Base-by-base conservation (phyloP, 257 asterid genomes). In the Thymus mandschuricus region DNA sequence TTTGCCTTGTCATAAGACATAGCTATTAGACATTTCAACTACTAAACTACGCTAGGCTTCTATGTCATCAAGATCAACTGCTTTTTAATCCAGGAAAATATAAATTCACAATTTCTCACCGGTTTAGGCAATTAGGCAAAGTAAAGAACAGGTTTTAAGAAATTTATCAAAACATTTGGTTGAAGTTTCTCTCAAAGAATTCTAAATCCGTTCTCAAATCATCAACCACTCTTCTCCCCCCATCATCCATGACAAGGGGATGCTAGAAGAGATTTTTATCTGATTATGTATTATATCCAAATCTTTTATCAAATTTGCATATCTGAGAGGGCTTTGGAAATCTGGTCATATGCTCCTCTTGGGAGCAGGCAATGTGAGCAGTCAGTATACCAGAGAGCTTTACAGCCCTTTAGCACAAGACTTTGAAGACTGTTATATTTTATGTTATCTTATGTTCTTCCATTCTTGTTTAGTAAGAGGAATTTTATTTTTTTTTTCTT, bases 21-120 rank as follows among this genome's bases (percentile, higher is more conserved):
- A 44, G 52, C 33, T 44, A 33, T 31, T 1, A 28, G 3, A 10
- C 21, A 55, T 54, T 74, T 73, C 68, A 71, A 56, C 76, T 38
- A 64, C 21, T 41, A 34, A 44, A 10, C 34, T 58, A 49, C 29
- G 21, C 61, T 45, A 10, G 33, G 9, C 55, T 33, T 34, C 27
- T 44, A 57, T 13, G 69, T 58, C 61, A 34, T 69, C 60, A 12
- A 63, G 31, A 43, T 12, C 61, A 69, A 30, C 49, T 35, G 12
- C 6, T 41, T 63, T 69, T 44, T 2, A 46, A 49, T 67, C 60
- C 50, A 21, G 21, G 21, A 28, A 54, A 8, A 28, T 2, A 12
- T 27, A 6, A 7, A 28, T 8, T 54, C 29, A 34, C 60, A 1
- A 11, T 27, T 54, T 54, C 28, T 54, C 60, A 27, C 33, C 34